Evolutionary conservation across 768 basidiomycete genomes (phyloP), one percentile per base, ranked within the genome.

Genomic region (Clavaria fumosa): DNA sequence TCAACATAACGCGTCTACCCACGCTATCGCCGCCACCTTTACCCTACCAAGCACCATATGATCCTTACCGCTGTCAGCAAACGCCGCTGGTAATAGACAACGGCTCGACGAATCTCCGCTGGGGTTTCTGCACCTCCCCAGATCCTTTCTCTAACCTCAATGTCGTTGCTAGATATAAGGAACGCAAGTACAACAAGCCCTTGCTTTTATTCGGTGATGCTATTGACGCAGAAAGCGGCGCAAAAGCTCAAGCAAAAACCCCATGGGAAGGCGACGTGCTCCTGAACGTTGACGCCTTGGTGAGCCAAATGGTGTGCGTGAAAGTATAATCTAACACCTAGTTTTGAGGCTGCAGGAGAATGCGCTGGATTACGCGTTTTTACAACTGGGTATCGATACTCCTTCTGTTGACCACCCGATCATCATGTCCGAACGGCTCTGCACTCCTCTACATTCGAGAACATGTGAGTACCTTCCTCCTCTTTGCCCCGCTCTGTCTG

Each of bases 201-300:
- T 60, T 91, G n/a, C 53, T 91, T 21, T 64, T 97, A 9, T 93
- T 93, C 40, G 95, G 95, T 0, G 75, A 81, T 22, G 88, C 75
- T 7, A 73, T 86, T 21, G 91, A 95, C 31, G 64, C 75, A 9
- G 95, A 99, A 53, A 80, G 79, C 27, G 81, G 77, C 7, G 79
- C 85, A 41, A 71, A 79, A 47, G 70, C 74, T 2, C 83, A 84
- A 52, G 67, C 76, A 5, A 77, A 73, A 49, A 75, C 74, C 0
- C 78, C 93, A 38, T 97, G 84, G 79, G 95, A 99, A 53, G 90
- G 88, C 5, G 95, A 97, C 51, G 75, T 95, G 15, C 55, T 96
- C 33, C 66, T 88, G 47, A 90, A 89, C 56, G 84, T 81, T 47
- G 95, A 97, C 58, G 78, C 86, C 18, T 62, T 97, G 68, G 93